Base-by-base conservation (phyloP, 805 yeast species). In the Phaffomyces thermotolerans region DNA sequence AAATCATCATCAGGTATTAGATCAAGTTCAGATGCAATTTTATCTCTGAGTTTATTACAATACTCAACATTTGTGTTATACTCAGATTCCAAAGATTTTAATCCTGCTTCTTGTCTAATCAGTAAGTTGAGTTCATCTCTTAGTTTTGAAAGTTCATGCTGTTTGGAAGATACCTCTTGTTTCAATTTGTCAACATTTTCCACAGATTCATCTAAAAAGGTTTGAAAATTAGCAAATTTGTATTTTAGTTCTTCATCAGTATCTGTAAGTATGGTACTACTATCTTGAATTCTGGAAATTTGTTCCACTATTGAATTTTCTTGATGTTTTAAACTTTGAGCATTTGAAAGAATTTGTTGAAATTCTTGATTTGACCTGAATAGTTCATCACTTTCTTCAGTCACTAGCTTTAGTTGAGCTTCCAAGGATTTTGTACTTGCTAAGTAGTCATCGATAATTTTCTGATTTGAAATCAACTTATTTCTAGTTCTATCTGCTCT, bases 331-430 rank as follows among this genome's bases (percentile, higher is more conserved):
- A 84, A 57, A 40, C 75, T 77, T 34, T 83, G 86, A 20, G 80
- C 62, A 48, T 76, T 76, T 25, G 84, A 79, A 18, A 90, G 58
- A 1, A 79, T 76, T 47, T 79, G 71, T 57, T 88, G 95, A 58
- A 82, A 90, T 45, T 84, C 83, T 58, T 87, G 96, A 56, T 87
- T 86, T 1, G 86, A 71, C 39, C 78, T 76, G 62, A 88, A 89
- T 13, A 90, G 65, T 13, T 58, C 58, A 39, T 84, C 81, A 4
- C 87, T 72, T 51, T 81, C 76, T 33, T 62, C 60, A n/a, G 81
- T 80, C 2, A 79, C 68, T 4, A 58, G 58, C 15, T 71, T 71
- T 40, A 90, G 71, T 46, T 78, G 65, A 7, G 51, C 45, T 38
- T 78, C 75, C 12, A 85, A 59, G 1, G 53, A 56, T 1, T 66